Base-by-base conservation (phyloP, 176 grass and related monocot genomes). In the Sorghum bicolor region DNA sequence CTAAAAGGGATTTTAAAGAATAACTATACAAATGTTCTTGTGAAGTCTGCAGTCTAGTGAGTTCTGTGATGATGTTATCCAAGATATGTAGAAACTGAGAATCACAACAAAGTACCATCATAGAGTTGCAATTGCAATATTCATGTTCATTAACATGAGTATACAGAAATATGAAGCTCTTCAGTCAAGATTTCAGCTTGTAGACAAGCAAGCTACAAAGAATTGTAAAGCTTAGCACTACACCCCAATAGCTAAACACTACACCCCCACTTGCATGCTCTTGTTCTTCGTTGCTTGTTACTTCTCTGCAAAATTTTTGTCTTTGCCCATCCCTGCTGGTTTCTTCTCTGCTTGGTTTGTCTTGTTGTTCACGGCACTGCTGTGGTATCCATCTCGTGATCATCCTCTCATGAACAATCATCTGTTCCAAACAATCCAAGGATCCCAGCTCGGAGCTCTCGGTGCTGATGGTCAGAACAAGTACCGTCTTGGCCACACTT, bases 401-500 rank as follows among this genome's bases (percentile, higher is more conserved):
- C 0, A 68, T 83, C 77, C 81, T 88, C 84, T 93, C 86, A 24
- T 89, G 78, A 82, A 91, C 92, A 68, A 64, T n/a, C 19, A 92
- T 43, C 22, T 81, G 68, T 6, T 86, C 81, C 29, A 93, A 89
- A 80, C 77, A 94, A 33, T 85, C 64, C 9, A 32, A 77, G 9
- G 82, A 91, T 55, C 75, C 28, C 63, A 79, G 50, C 22, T 50
- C 83, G 19, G 14, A 74, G 19, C 62, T 48, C 26, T 43, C 32
- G 22, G 40, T 22, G 24, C 34, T 85, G 17, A 97, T 20, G 5
- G 71, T 78, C 12, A 97, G 86, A 72, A 92, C 57, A 71, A 97
- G 81, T 48, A 94, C 64, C 20, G 86, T 87, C 86, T 97, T 94
- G 41, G 92, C 90, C 17, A 97, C 92, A 52, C 83, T 82, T 22